Evolutionary conservation across 2,329 filamentous ascomycete species (phyloP), one percentile per base, ranked within the genome.

Genomic region (Clarireedia paspali): DNA sequence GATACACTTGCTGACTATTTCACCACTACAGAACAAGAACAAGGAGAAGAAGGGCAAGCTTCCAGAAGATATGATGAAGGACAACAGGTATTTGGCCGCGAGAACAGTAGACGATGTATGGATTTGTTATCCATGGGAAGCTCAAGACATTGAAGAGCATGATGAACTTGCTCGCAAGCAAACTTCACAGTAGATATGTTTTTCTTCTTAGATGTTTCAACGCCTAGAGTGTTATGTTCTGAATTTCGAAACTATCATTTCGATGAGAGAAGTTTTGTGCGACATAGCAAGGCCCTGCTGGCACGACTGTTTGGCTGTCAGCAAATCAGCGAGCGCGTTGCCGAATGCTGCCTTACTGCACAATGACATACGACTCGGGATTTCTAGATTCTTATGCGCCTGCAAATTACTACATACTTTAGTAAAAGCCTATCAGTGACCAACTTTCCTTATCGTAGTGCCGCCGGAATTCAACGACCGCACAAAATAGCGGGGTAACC

Each of bases 71-170:
- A 90, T 97, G 81, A 77, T 92, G 62, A 74, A 79, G 42, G 74
- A 84, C 55, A 81, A 81, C 56, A 80, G 87, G 66, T 99, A 99
- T 74, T 73, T 88, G 63, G 94, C 94, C 23, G 90, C 94, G 23
- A 78, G 87, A 69, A 97, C 92, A 5, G 88, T 95, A 34, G 82
- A 81, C n/a, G 92, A 99, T 73, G 86, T 91, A 63, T 99, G 94
- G 94, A 97, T 97, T 71, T 95, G 90, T 80, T 99, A 99, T 75
- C 94, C 94, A 15, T 99, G 94, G 94, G 94, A 97, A 77, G 94
- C 94, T 45, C 87, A 75, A 36, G 89, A 96, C 70, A 96, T 97
- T 68, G 90, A 95, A 27, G 89, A 91, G 79, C 92, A 96, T 71
- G 92, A 97, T 73, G 73, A 75, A 58, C 70, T 85, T 57, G 88